Conservation (phyloP, 768 basidiomycete species). For the Tubosaeta sp. region DNA sequence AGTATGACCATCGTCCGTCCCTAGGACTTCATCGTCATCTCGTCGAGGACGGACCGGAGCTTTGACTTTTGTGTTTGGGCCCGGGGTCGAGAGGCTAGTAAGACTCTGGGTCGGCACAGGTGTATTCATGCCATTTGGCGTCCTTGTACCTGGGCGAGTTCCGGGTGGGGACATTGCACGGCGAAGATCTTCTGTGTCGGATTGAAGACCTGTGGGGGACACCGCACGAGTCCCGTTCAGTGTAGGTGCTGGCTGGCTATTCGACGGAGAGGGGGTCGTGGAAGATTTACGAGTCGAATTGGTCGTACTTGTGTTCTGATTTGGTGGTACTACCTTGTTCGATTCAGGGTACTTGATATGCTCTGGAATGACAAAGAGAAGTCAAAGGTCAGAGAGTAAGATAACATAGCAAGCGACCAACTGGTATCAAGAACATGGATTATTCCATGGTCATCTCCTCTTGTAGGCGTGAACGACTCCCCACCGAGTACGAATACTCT, state of each 20-base stretch:
- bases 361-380: constrained; percentile 38
- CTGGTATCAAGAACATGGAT: constrained; percentile 96
- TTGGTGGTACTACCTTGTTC: constrained; percentile 36
- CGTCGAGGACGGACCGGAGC: constrained; percentile 46
- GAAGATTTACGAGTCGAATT: constrained; percentile 49
- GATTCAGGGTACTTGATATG: constrained; percentile 92
- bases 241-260: constrained; percentile 26
- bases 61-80: constrained; percentile 45
- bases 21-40: constrained; percentile 36
- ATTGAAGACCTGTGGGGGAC: constrained; percentile 53
- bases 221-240: constrained; percentile 47
- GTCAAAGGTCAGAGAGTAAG: constrained; percentile 3
- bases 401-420: constrained; percentile 38
- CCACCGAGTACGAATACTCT: constrained; percentile 93
- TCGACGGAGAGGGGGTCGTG: constrained; percentile 31
- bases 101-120: constrained; percentile 10
- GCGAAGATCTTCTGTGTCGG: constrained; percentile 55
- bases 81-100: constrained; percentile 3
- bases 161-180: constrained; percentile 64
- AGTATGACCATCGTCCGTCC: constrained; percentile 47
- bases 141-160: constrained; percentile 37
- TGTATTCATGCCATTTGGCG: constrained; percentile 28
- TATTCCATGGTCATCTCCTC: constrained; percentile 72
- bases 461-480: constrained; percentile 74
- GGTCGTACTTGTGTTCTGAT: constrained; percentile 22